Conservation (phyloP, 2,329 filamentous ascomycete genomes). For the Rhytidhysteron rufulum region DNA sequence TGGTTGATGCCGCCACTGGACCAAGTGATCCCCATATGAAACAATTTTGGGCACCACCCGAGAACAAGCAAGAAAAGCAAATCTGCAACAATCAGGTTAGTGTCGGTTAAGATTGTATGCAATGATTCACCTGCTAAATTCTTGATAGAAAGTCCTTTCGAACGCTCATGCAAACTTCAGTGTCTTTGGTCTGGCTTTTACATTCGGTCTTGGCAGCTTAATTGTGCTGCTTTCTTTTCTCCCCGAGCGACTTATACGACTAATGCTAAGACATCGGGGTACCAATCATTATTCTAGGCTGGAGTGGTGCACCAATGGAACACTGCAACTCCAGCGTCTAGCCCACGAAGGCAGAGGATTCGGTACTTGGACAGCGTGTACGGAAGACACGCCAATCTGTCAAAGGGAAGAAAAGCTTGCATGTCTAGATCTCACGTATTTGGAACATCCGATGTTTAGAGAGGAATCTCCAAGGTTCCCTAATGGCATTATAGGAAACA, state of each 20-base stretch:
- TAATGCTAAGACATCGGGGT: conserved; percentile 1
- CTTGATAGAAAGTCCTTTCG: conserved; percentile 10
- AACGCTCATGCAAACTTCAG: conserved; percentile 9
- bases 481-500: neutral
- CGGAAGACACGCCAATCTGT: neutral
- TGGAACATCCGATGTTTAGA: neutral
- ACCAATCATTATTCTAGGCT: conserved; percentile 3
- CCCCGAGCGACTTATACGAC: conserved; percentile 3
- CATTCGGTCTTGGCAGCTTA: conserved; percentile 5
- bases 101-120: neutral
- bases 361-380: conserved; percentile 4
- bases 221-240: conserved; percentile 2
- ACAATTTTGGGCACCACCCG: neutral
- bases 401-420: neutral
- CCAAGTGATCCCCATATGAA: neutral
- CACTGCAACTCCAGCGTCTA: conserved; percentile 9
- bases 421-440: neutral
- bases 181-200: conserved; percentile 10
- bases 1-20: conserved; percentile 3
- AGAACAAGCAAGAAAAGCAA: conserved; percentile 5
- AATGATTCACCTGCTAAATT: neutral
- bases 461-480: neutral
- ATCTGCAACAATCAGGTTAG: conserved; percentile 13
- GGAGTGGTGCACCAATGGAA: conserved; percentile 5
- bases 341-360: conserved; percentile 9